Evolutionary conservation across 169 alveolate species (phyloP).

Genomic region (Plasmodium malariae): DNA sequence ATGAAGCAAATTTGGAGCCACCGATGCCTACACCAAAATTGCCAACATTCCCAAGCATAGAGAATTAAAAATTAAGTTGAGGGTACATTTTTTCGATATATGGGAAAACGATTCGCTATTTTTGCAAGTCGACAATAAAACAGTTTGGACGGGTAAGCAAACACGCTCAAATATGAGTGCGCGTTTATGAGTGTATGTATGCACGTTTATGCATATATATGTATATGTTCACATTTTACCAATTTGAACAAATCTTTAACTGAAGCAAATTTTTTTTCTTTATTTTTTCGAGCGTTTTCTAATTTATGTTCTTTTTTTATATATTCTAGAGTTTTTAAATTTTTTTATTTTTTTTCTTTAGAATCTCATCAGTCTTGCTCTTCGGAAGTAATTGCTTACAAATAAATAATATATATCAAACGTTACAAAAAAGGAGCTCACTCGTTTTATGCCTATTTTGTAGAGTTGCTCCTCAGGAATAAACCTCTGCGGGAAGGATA

Average conservation of each 20-base stretch:
- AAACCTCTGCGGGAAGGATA: slow-evolving; percentile 38
- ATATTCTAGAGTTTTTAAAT: not conserved
- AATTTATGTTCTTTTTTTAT: too few relatives aligned
- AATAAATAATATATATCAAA: not conserved
- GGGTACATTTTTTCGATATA: slow-evolving; percentile 87
- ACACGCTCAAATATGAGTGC: not conserved
- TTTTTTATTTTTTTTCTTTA: not conserved
- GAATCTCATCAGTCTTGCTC: slow-evolving; percentile 11
- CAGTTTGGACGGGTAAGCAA: slow-evolving; percentile 81
- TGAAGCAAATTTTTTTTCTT: not conserved
- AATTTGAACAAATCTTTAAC: not conserved
- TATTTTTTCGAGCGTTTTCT: too few relatives aligned
- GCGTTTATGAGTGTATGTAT: too few relatives aligned
- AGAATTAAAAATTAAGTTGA: slow-evolving; percentile 79
- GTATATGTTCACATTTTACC: not conserved
- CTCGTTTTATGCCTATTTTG: not conserved
- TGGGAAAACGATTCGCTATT: slow-evolving; percentile 87
- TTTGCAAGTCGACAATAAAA: slow-evolving; percentile 81
- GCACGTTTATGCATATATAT: slow-evolving; percentile 17
- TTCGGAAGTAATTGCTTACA: not conserved
- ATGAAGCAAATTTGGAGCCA: slow-evolving; percentile 47
- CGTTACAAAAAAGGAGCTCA: not conserved
- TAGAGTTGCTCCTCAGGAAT: slow-evolving; percentile 30
- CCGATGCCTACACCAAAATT: slow-evolving; percentile 48
- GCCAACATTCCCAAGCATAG: slow-evolving; percentile 78